Base-by-base conservation (phyloP, 2,329 filamentous ascomycete genomes). In the Diaporthe humulicola region DNA sequence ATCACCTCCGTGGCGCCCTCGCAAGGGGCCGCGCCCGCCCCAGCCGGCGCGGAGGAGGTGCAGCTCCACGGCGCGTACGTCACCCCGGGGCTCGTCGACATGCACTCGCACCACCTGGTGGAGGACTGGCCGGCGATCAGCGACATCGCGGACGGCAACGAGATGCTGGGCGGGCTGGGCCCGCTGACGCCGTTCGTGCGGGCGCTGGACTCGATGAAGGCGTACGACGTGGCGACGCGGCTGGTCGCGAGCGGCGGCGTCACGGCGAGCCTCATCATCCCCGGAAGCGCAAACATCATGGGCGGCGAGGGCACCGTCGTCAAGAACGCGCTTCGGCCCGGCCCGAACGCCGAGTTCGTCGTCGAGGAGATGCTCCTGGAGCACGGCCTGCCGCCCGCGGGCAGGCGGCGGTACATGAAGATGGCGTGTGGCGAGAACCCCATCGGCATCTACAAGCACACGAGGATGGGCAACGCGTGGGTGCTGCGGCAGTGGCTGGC, bases 351-450 rank as follows among this genome's bases (percentile, higher is more conserved):
- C 1, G 85, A 86, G 71, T 81, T 82, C 15, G 80, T 86, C 14
- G 82, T 86, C 15, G 84, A 85, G 74, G 85, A 86, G 64, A 77
- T 87, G 60, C 77, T 86, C 14, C 79, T 87, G 19, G 85, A 86
- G 78, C 80, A 83, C 71, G 84, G 83, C 7, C 73, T 86, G 9
- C 80, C 82, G 1, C 33, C 75, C 17, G 73, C 76, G 12, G 79
- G 83, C 38, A 81, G 84, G 4, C 78, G 77, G 28, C 77, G 83
- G 40, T 86, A 86, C 76, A 83, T 87, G 81, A 87, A 87, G 77
- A 85, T 87, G 82, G 86, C 86, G 1, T 85, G 85, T 75, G 86
- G 86, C 12, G 86, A 87, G 78, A 87, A 87, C 75, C 85, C 85
- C n/a, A 84, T 82, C 73, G 45, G 74, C 0, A 74, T 81, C 1